Base-by-base conservation (phyloP, 768 basidiomycete genomes). In the Gyrodon lividus region DNA sequence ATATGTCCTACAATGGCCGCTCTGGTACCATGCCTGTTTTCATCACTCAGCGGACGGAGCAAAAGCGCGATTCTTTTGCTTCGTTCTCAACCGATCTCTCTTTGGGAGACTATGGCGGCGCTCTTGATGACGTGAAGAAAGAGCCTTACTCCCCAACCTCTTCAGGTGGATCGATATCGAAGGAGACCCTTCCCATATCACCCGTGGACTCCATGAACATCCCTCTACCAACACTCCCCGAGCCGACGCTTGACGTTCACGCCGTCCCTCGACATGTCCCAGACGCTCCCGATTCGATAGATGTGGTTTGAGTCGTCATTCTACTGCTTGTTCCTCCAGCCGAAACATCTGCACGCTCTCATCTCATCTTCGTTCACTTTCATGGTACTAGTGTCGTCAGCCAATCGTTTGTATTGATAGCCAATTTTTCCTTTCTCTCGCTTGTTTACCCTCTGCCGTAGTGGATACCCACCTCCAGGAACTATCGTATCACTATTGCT, bases 71-170 rank as follows among this genome's bases (percentile, higher is more conserved):
- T 51, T 80, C 80, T 5, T 50, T 79, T 14, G 68, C 71, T 34
- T 83, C 81, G 0, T 72, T 78, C 63, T 74, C 76, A 6, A 68
- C 68, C 26, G 71, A 73, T 52, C 61, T 77, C 45, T 77, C 77
- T 13, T 58, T 75, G 60, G 66, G 55, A 6, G 78, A 76, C 35
- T 72, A 69, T n/a, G 71, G 70, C 14, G 71, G 71, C 12, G 59
- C 67, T 37, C 56, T 76, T 49, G 55, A 33, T 24, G 63, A 62
- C 23, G 46, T 58, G 46, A 65, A 70, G 43, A 57, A 58, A 39
- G 22, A 13, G 2, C 49, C 65, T 0, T 59, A 57, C 28, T 63
- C 60, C 0, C 63, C 65, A 6, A 67, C 65, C 2, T 46, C 49
- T 3, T 31, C 58, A 2, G 51, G 8, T 2, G 54, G 48, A 43